phyloP scores from a whole-genome alignment of 768 basidiomycete species.

The Agrocybe chaxingu region DNA sequence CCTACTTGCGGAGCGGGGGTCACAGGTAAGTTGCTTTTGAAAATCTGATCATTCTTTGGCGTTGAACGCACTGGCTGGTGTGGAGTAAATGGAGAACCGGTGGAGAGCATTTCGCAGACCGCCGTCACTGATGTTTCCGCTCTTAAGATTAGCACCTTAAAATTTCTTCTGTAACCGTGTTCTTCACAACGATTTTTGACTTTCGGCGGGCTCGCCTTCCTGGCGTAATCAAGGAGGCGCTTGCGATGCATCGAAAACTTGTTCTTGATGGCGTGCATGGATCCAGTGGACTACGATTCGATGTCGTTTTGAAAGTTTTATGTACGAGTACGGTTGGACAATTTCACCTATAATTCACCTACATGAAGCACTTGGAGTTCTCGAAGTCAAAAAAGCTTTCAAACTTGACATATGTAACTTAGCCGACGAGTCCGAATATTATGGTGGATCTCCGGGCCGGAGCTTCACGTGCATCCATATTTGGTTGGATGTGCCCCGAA shows the following conservation, averaged over 20 bases:
- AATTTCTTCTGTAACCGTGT: not conserved
- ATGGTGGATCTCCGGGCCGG: not conserved
- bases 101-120: slow-evolving; percentile 27
- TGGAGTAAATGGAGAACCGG: not conserved
- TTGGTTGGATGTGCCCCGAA: slow-evolving; percentile 4
- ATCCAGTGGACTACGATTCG: too few relatives aligned
- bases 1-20: slow-evolving; percentile 41
- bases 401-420: not conserved
- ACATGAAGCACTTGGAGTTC: too few relatives aligned
- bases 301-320: too few relatives aligned
- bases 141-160: not conserved
- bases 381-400: too few relatives aligned
- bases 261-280: too few relatives aligned
- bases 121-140: slow-evolving; percentile 21
- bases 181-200: not conserved
- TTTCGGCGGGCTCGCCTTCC: not conserved
- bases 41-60: not conserved
- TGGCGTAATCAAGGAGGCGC: not conserved
- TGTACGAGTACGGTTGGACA: too few relatives aligned
- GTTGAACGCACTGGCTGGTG: not conserved
- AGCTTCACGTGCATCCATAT: slow-evolving; percentile 7
- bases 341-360: too few relatives aligned
- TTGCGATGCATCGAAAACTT: too few relatives aligned
- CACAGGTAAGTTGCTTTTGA: slow-evolving; percentile 27
- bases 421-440: not conserved